phyloP scores from a whole-genome alignment of 1,284 basidiomycete species.

The Moesziomyces globuligerus region DNA sequence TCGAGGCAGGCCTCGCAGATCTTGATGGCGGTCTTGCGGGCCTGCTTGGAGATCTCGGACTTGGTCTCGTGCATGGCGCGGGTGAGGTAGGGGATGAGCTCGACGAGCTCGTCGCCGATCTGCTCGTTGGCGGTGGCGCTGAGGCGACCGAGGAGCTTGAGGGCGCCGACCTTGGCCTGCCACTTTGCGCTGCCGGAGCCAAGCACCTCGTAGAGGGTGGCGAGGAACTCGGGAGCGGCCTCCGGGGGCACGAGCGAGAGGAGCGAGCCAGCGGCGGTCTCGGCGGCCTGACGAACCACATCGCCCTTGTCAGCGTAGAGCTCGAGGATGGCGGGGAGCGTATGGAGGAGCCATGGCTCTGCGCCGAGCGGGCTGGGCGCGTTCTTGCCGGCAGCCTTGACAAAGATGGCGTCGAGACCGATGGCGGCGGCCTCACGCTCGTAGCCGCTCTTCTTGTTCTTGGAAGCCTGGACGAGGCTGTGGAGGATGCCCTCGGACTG shows the following conservation, averaged over 20 bases:
- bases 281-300: conserved; percentile 84
- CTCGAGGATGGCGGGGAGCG: conserved; percentile 82
- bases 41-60: conserved; percentile 86
- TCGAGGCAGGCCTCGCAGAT: conserved; percentile 89
- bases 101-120: conserved; percentile 84
- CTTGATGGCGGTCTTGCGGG: conserved; percentile 90
- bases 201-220: conserved; percentile 77
- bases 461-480: conserved; percentile 72
- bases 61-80: conserved; percentile 97
- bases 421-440: conserved; percentile 92
- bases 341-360: conserved; percentile 83
- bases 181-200: conserved; percentile 82
- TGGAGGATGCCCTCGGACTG: conserved; percentile 66
- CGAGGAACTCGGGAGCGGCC: conserved; percentile 77
- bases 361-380: conserved; percentile 75
- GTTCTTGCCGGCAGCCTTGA: conserved; percentile 66
- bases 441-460: conserved; percentile 85
- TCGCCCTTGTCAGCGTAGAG: conserved; percentile 95
- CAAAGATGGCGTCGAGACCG: conserved; percentile 70
- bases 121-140: conserved; percentile 77
- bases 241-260: conserved; percentile 85
- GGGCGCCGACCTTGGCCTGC: conserved; percentile 91
- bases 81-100: conserved; percentile 87
- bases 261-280: conserved; percentile 83
- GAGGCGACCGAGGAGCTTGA: conserved; percentile 78